Evolutionary conservation across 768 basidiomycete genomes (phyloP).

Genomic region (Phlegmacium glaucopus): DNA sequence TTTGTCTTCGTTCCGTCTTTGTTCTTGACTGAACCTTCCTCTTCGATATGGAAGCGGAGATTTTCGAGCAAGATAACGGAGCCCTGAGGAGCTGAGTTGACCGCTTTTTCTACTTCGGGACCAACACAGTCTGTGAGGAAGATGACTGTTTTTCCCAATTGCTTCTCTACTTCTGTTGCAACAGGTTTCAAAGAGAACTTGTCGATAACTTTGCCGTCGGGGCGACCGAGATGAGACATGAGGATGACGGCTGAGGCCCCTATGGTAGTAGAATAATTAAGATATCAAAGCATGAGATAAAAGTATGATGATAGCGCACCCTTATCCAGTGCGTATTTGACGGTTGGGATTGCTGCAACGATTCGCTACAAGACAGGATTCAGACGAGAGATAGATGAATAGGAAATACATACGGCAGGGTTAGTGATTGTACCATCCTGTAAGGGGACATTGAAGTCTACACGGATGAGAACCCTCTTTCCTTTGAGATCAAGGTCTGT

Average conservation of each 20-base stretch:
- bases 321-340: constrained; percentile 87
- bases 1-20: constrained; percentile 94
- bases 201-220: constrained; percentile 83
- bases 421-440: constrained; percentile 92
- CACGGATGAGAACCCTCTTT: constrained; percentile 90
- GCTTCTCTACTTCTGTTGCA: constrained; percentile 72
- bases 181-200: constrained; percentile 94
- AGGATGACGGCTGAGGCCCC: constrained; percentile 82
- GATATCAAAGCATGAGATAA: constrained; percentile 7
- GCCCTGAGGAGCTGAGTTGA: constrained; percentile 61
- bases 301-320: constrained; percentile 46
- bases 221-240: constrained; percentile 98
- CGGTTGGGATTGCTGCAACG: constrained; percentile 93
- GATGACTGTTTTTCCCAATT: constrained; percentile 66
- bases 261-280: constrained; percentile 26
- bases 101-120: constrained; percentile 74
- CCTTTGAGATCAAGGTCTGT: constrained; percentile 85
- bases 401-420: constrained; percentile 69
- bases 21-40: constrained; percentile 93
- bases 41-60: constrained; percentile 96
- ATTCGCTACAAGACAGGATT: constrained; percentile 65
- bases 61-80: constrained; percentile 93
- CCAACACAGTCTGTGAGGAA: constrained; percentile 90
- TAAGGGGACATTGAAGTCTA: constrained; percentile 96
- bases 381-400: constrained; percentile 9